Evolutionary conservation across 495 filamentous ascomycete genomes (phyloP), one percentile per base, ranked within the genome.

Genomic region (Trichoderma asperelloides): DNA sequence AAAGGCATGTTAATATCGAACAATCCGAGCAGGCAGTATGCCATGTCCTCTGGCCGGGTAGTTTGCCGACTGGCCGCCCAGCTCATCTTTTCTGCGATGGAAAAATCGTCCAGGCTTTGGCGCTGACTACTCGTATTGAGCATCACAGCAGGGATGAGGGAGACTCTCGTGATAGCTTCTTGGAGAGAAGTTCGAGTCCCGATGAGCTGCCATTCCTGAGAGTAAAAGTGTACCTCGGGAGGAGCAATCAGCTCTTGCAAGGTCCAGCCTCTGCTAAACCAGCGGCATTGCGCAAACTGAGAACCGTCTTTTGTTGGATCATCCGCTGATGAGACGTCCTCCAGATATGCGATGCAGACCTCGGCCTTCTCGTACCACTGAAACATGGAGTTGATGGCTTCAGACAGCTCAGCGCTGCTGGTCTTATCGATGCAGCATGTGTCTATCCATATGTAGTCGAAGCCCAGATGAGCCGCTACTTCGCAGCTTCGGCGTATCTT

Each of bases 301-400:
- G 55, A 21, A 13, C 25, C 25, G 2, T 11, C 66, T 70, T 60
- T 12, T 3, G n/a, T 4, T 49, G 13, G 8, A 7, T 30, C 25
- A 21, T 28, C n/a, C 4, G 25, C 13, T 12, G 11, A 9, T 9
- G 47, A 66, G 2, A 81, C 69, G 65, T 82, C 79, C 7, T 68
- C 65, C 3, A 83, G 71, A 66, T 74, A 79, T 11, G 72, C 79
- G 68, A 77, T 79, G 69, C 81, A 82, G 16, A 77, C 65, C 1
- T 16, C 67, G 37, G 79, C 70, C 2, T 70, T 65, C 28, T 69
- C 62, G 67, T 81, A 81, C 78, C 76, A 81, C 2, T 63, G 64
- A 40, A 71, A 80, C 78, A 81, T 81, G 27, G 75, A 78, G 69
- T 79, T 80, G 40, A 78, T 78, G 41, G 79, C 76, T 67, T 82